These are phyloP conservation scores for Hypoxylon sp. DNA, from an alignment of 2,329 filamentous ascomycete species.

Conservation along the genomic window DNA sequence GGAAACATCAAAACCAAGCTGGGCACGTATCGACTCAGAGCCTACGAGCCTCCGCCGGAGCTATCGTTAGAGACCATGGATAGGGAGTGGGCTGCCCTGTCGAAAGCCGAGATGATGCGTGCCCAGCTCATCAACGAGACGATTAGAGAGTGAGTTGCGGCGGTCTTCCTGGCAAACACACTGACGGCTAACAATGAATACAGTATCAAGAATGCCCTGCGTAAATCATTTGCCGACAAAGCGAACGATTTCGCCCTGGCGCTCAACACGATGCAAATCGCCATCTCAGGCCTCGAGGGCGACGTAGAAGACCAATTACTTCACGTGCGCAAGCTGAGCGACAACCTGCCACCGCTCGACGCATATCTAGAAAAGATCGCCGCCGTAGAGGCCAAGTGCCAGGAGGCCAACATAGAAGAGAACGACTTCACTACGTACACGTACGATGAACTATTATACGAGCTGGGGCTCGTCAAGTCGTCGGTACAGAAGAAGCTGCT, in stretches of 20 bases:
- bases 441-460: slow-evolving; percentile 94
- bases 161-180: background rate
- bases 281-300: slow-evolving; percentile 95
- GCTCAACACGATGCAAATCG: slow-evolving; percentile 91
- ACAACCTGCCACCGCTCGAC: slow-evolving; percentile 88
- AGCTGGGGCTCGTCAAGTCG: slow-evolving; percentile 87
- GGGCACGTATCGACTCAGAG: slow-evolving; percentile 88
- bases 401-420: slow-evolving; percentile 97
- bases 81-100: slow-evolving; percentile 78
- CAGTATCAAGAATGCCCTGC: slow-evolving; percentile 92
- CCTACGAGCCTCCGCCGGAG: slow-evolving; percentile 89
- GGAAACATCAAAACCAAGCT: slow-evolving; percentile 99
- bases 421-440: slow-evolving; percentile 99
- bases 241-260: slow-evolving; percentile 97
- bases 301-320: slow-evolving; percentile 94
- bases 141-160: slow-evolving; percentile 78
- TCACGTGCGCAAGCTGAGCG: slow-evolving; percentile 84
- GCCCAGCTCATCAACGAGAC: slow-evolving; percentile 98
- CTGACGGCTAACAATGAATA: slow-evolving; percentile 36
- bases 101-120: slow-evolving; percentile 84
- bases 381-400: slow-evolving; percentile 84
- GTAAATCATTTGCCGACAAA: slow-evolving; percentile 94
- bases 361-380: slow-evolving; percentile 89
- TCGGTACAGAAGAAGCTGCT: slow-evolving; percentile 95
- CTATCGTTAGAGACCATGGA: slow-evolving; percentile 85